phyloP scores from a whole-genome alignment of 2,329 filamentous ascomycete genomes.

The Cordyceps militaris region DNA sequence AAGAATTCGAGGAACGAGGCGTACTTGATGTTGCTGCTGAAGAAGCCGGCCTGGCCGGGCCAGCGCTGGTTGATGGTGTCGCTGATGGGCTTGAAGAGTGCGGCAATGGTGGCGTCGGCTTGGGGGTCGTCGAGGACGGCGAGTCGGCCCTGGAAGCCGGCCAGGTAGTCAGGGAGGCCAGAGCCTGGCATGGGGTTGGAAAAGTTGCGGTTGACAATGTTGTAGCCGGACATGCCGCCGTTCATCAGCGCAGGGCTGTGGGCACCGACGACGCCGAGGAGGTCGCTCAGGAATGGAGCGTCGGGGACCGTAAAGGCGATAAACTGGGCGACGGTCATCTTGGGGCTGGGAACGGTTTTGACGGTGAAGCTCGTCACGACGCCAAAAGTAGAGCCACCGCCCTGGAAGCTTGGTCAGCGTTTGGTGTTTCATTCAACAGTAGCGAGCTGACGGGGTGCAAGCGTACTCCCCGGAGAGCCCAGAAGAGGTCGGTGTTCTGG shows the following conservation, averaged over 20 bases:
- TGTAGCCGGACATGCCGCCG: slow-evolving; percentile 45
- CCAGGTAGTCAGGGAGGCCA: slow-evolving; percentile 24
- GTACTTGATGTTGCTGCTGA: slow-evolving; percentile 18
- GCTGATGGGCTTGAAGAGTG: slow-evolving; percentile 29
- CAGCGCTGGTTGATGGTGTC: slow-evolving; percentile 32
- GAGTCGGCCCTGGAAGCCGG: slow-evolving; percentile 29
- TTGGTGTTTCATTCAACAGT: not conserved
- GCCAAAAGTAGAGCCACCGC: slow-evolving; percentile 54
- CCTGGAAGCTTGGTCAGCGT: slow-evolving; percentile 26
- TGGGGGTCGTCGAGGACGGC: slow-evolving; percentile 31
- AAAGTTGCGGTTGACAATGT: slow-evolving; percentile 28
- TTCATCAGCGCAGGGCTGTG: slow-evolving; percentile 25
- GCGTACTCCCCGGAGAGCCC: slow-evolving; percentile 53
- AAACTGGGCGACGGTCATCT: slow-evolving; percentile 21
- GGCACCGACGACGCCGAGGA: slow-evolving; percentile 40
- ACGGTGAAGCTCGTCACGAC: slow-evolving; percentile 52
- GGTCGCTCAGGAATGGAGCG: slow-evolving; percentile 36
- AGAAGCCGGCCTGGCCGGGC: slow-evolving; percentile 22
- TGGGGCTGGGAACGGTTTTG: slow-evolving; percentile 40
- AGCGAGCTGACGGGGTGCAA: accelerated
- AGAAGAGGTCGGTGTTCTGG: slow-evolving; percentile 52
- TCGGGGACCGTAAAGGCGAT: slow-evolving; percentile 21
- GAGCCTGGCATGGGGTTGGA: slow-evolving; percentile 31
- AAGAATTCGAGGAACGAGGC: slow-evolving; percentile 33
- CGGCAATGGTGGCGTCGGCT: slow-evolving; percentile 14